These are phyloP conservation scores for Lunularia cruciata DNA, from an alignment of 225 moss, liverwort and hornwort genomes.

Conservation along the genomic window DNA sequence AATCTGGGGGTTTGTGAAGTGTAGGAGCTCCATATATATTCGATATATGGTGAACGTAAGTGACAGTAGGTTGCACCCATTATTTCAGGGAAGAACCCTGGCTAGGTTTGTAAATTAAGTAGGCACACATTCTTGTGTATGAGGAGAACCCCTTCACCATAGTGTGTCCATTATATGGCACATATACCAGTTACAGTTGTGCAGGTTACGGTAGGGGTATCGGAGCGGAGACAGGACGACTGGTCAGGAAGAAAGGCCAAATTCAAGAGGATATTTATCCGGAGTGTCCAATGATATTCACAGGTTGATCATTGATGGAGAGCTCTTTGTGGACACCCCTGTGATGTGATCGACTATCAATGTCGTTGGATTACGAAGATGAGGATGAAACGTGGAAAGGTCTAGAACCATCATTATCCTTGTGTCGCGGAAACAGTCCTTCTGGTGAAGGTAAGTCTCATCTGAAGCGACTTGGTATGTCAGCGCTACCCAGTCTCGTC, in stretches of 20 bases:
- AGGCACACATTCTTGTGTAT: constrained; percentile 36
- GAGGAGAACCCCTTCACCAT: constrained; percentile 10
- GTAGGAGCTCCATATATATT: background rate
- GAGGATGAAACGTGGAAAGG: too few relatives aligned
- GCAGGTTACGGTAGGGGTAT: constrained; percentile 5
- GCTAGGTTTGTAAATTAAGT: constrained; percentile 32
- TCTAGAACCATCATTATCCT: too few relatives aligned
- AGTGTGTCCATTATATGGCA: background rate
- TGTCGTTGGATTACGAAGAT: too few relatives aligned
- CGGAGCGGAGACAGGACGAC: background rate
- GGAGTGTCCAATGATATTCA: too few relatives aligned
- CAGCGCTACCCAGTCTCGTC: too few relatives aligned
- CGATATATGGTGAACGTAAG: background rate
- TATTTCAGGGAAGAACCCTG: constrained; percentile 37
- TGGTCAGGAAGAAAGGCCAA: background rate
- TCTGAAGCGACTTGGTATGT: too few relatives aligned
- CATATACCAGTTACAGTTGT: constrained; percentile 2
- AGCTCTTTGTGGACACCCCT: too few relatives aligned
- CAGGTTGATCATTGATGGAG: too few relatives aligned
- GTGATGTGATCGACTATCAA: too few relatives aligned
- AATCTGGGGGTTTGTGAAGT: constrained; percentile 8
- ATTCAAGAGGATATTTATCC: too few relatives aligned
- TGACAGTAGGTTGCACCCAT: constrained; percentile 17
- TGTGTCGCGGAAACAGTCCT: too few relatives aligned
- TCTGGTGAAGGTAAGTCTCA: too few relatives aligned